Evolutionary conservation across 495 filamentous ascomycete species (phyloP).

Genomic region (Penicillium goetzii): DNA sequence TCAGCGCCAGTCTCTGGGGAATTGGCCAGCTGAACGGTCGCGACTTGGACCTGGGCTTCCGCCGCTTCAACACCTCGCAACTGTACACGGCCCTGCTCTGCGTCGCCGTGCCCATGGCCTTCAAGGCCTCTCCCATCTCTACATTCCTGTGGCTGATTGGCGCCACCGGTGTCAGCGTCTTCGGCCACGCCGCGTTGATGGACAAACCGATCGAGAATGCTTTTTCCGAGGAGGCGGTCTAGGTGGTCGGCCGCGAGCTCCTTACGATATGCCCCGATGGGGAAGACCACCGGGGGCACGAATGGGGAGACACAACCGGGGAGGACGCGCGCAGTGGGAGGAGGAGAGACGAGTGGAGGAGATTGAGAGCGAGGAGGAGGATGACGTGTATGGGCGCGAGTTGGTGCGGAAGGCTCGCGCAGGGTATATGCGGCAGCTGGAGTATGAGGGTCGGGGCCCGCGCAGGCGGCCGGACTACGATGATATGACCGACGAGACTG

Average conservation of each 20-base stretch:
- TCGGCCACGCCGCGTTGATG: slow-evolving; percentile 94
- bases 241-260: slow-evolving; percentile 99
- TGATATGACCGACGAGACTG: slow-evolving; percentile 47
- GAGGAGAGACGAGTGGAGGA: slow-evolving; percentile 67
- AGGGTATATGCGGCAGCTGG: slow-evolving; percentile 33
- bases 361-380: slow-evolving; percentile 64
- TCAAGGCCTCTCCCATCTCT: slow-evolving; percentile 78
- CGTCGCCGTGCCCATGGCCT: slow-evolving; percentile 77
- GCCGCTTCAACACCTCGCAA: slow-evolving; percentile 86
- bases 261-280: slow-evolving; percentile 91
- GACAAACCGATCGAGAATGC: slow-evolving; percentile 99
- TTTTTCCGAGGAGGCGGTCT: slow-evolving; percentile 99
- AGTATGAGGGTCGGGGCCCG: slow-evolving; percentile 39
- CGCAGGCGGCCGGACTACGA: slow-evolving; percentile 53
- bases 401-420: slow-evolving; percentile 42
- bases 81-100: slow-evolving; percentile 88
- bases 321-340: slow-evolving; percentile 60
- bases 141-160: slow-evolving; percentile 94
- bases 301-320: slow-evolving; percentile 57
- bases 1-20: slow-evolving; percentile 81
- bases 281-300: slow-evolving; percentile 96
- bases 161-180: slow-evolving; percentile 84
- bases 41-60: slow-evolving; percentile 82
- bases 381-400: slow-evolving; percentile 57
- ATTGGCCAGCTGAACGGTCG: slow-evolving; percentile 86